Evolutionary conservation across 2,329 filamentous ascomycete genomes (phyloP), one percentile per base, ranked within the genome.

Genomic region (Penicillium sp.): DNA sequence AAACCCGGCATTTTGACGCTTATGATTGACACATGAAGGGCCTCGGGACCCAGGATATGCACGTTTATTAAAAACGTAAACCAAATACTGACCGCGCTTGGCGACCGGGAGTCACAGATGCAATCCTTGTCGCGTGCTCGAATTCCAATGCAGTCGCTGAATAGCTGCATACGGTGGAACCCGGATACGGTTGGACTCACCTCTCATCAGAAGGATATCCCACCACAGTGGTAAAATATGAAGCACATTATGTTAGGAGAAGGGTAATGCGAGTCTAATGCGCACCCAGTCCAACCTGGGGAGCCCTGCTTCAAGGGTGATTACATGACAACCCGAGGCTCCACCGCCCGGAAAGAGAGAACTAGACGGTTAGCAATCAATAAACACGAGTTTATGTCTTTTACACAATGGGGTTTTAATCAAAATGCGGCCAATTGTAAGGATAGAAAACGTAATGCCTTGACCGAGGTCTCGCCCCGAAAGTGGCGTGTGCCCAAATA

Each of bases 21-120:
- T 54, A 10, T 22, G 28, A 42, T 54, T 57, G 40, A 53, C 64
- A 6, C 60, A 65, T 42, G 66, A 68, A 48, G 65, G 61, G 65
- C 46, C 32, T 32, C 37, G 24, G 43, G 43, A 43, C 21, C 26
- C 33, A 37, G 22, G 32, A 15, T 33, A 28, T 37, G 24, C 13
- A 19, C 34, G 34, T 29, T 42, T 33, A n/a, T 33, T 31, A 17
- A 37, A 43, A 43, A 39, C 40, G 19, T 26, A 15, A 15, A 22
- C 34, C 17, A 21, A 39, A 26, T 42, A 15, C 40, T 12, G 22
- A 6, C 51, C 17, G 19, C 32, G 13, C 15, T 35, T 40, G 31
- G 17, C 42, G 12, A 17, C 22, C 47, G 29, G 37, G 33, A 26
- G 44, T 29, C 22, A 43, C 31, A 34, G 7, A 17, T 29, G 31